Percentiles rank a stretch among this genome's conserved stretches.
phyloP scores from a whole-genome alignment of 2,329 filamentous ascomycete species.

The Cladosporium sp. region DNA sequence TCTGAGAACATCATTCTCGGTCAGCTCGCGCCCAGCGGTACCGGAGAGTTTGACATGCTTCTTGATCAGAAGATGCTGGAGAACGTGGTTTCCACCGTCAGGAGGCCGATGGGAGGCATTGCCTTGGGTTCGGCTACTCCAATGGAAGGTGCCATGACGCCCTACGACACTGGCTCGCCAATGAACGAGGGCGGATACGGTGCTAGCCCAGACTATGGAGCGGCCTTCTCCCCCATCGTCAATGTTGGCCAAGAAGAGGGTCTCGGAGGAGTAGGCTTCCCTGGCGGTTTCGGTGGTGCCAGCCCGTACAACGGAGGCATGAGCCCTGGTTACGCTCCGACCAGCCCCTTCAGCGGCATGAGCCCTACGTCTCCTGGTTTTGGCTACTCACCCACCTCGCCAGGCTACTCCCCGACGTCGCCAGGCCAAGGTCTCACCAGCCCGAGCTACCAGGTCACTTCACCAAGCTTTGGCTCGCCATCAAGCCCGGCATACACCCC shows the following conservation, averaged over 20 bases:
- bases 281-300: constrained; percentile 53
- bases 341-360: constrained; percentile 47
- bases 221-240: constrained; percentile 71
- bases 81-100: constrained; percentile 74
- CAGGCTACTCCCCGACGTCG: constrained; percentile 30
- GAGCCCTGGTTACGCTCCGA: constrained; percentile 36
- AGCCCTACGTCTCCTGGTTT: constrained; percentile 67
- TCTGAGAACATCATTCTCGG: constrained; percentile 99
- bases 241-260: constrained; percentile 55
- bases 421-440: constrained; percentile 53
- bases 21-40: constrained; percentile 94
- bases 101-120: constrained; percentile 55
- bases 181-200: constrained; percentile 56
- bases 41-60: constrained; percentile 89
- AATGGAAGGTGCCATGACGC: constrained; percentile 76
- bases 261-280: too few relatives aligned
- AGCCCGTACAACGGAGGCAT: constrained; percentile 63
- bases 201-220: constrained; percentile 60
- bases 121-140: constrained; percentile 70
- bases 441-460: constrained; percentile 49
- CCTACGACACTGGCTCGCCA: constrained; percentile 73
- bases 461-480: constrained; percentile 49
- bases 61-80: constrained; percentile 94
- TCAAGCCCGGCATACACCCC: constrained; percentile 48
- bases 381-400: constrained; percentile 27